Evolutionary conservation across 352 stramenopile species (phyloP).

Genomic region (Lagenidium giganteum): DNA sequence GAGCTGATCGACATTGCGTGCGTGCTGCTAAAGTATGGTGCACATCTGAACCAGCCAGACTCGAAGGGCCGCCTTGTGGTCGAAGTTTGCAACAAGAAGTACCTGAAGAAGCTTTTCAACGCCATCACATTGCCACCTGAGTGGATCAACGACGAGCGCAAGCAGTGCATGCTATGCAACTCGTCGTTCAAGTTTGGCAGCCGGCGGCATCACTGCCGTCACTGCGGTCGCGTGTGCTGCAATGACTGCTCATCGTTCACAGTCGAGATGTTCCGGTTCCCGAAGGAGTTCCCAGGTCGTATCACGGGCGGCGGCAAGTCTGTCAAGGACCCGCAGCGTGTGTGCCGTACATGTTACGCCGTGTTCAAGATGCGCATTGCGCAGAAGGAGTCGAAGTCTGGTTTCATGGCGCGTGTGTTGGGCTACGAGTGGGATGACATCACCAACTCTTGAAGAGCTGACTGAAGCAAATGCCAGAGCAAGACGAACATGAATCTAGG

Average conservation of each 20-base stretch:
- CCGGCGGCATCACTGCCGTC: slow-evolving; percentile 77
- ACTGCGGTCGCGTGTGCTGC: slow-evolving; percentile 84
- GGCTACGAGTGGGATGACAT: slow-evolving; percentile 87
- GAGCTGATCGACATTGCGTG: slow-evolving; percentile 81
- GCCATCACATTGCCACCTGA: slow-evolving; percentile 65
- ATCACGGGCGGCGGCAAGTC: slow-evolving; percentile 54
- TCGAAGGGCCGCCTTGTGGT: slow-evolving; percentile 68
- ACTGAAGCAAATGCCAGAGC: too few relatives aligned
- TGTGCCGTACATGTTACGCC: slow-evolving; percentile 77
- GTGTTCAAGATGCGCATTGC: slow-evolving; percentile 82
- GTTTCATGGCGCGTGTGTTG: slow-evolving; percentile 77
- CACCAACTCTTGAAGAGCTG: slow-evolving; percentile 19
- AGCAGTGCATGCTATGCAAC: slow-evolving; percentile 66
- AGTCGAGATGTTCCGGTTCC: slow-evolving; percentile 77
- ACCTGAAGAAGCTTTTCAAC: slow-evolving; percentile 79
- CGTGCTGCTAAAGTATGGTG: slow-evolving; percentile 59
- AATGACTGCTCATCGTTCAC: slow-evolving; percentile 76
- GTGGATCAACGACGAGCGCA: slow-evolving; percentile 80
- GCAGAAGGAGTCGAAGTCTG: slow-evolving; percentile 82
- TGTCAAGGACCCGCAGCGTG: slow-evolving; percentile 75
- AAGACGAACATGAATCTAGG: too few relatives aligned
- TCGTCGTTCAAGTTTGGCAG: slow-evolving; percentile 77
- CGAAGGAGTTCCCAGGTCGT: slow-evolving; percentile 78
- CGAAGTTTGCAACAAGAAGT: slow-evolving; percentile 75
- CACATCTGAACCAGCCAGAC: slow-evolving; percentile 70